These are phyloP conservation scores for Sporothrix luriei DNA, from an alignment of 2,329 filamentous ascomycete species.

Conservation along the genomic window DNA sequence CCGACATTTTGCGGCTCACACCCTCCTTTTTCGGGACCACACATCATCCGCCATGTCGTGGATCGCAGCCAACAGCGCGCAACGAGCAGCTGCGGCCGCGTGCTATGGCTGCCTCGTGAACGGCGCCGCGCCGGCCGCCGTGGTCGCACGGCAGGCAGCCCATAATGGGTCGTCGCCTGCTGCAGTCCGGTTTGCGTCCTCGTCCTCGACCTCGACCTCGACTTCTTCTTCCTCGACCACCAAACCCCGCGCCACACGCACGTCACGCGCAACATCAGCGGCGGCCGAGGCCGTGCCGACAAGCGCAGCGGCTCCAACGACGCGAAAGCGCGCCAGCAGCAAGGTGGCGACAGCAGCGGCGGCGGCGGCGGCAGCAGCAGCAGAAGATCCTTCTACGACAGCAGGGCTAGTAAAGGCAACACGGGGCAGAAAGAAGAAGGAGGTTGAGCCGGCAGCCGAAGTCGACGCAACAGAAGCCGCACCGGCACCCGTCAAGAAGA, in stretches of 20 bases:
- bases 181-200: constrained; percentile 31
- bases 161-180: background rate
- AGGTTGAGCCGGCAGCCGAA: constrained; percentile 25
- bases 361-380: constrained; percentile 1
- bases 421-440: constrained; percentile 30
- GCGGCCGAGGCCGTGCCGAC: constrained; percentile 11
- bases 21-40: background rate
- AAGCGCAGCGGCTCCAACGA: constrained; percentile 25
- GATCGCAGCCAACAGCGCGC: constrained; percentile 33
- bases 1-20: background rate
- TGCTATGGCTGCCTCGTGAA: constrained; percentile 34
- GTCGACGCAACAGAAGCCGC: background rate
- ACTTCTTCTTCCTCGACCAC: constrained; percentile 25
- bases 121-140: constrained; percentile 27
- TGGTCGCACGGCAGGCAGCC: constrained; percentile 24
- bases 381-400: background rate
- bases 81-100: constrained; percentile 28
- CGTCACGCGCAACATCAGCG: constrained; percentile 15
- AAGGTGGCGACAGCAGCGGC: constrained; percentile 29
- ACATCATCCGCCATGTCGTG: constrained; percentile 32
- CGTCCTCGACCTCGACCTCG: constrained; percentile 27
- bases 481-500: constrained; percentile 26
- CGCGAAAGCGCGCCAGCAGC: constrained; percentile 35
- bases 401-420: constrained; percentile 15
- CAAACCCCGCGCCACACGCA: constrained; percentile 31